Evolutionary conservation across 805 yeast genomes (phyloP).

Genomic region (Jamesozyma gamospora): DNA sequence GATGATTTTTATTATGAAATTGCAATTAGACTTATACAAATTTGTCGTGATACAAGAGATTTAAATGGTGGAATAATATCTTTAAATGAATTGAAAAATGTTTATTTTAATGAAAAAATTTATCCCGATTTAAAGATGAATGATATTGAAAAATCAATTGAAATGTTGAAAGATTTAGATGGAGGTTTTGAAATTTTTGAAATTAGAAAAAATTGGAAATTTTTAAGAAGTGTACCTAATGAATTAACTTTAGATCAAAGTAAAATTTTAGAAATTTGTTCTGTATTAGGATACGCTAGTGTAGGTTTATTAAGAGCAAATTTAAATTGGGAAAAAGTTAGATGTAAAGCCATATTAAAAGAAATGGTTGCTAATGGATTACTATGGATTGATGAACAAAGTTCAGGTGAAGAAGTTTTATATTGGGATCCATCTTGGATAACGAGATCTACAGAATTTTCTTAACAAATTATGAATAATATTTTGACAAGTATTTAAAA

Average conservation of each 20-base stretch:
- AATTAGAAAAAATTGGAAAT: constrained; percentile 37
- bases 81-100: constrained; percentile 39
- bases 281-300: constrained; percentile 66
- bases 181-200: constrained; percentile 57
- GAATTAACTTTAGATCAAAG: constrained; percentile 62
- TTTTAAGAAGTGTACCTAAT: constrained; percentile 53
- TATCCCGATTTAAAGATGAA: constrained; percentile 24
- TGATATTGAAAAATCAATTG: constrained; percentile 51
- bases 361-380: constrained; percentile 77
- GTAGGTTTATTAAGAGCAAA: constrained; percentile 58
- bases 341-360: constrained; percentile 55
- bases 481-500: too few species aligned
- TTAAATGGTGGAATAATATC: constrained; percentile 77
- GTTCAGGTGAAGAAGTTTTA: constrained; percentile 31
- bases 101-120: constrained; percentile 21
- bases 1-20: constrained; percentile 56
- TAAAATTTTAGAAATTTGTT: constrained; percentile 63
- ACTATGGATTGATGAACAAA: constrained; percentile 70
- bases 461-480: too few species aligned
- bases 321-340: constrained; percentile 56
- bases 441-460: constrained; percentile 4
- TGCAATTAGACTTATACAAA: constrained; percentile 64
- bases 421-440: constrained; percentile 79
- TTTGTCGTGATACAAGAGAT: constrained; percentile 58
- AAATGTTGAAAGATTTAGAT: constrained; percentile 48